These are phyloP conservation scores for Candida michaelii DNA, from an alignment of 805 yeast species.

Conservation along the genomic window DNA sequence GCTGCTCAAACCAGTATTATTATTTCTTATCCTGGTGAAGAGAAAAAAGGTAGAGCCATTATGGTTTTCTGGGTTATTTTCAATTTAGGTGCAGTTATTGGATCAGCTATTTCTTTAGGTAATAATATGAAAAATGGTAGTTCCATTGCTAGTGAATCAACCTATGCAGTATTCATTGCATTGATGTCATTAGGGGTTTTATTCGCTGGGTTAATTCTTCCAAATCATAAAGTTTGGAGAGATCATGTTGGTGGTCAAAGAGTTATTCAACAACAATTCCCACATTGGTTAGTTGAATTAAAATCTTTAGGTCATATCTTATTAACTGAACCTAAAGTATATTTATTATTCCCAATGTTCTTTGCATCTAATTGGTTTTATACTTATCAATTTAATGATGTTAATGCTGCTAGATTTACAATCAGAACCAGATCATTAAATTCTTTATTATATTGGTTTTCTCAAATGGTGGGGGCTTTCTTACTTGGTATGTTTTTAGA, in stretches of 20 bases:
- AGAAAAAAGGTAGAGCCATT: constrained; percentile 51
- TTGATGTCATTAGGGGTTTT: constrained; percentile 49
- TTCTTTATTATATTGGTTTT: constrained; percentile 58
- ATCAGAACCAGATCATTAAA: constrained; percentile 62
- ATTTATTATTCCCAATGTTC: constrained; percentile 59
- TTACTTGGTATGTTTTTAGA: constrained; percentile 51
- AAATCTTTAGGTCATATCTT: constrained; percentile 9
- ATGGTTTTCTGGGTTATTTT: constrained; percentile 61
- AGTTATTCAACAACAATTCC: constrained; percentile 46
- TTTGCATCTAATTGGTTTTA: constrained; percentile 66
- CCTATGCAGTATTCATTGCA: constrained; percentile 54
- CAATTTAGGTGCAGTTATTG: constrained; percentile 62
- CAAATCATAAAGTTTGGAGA: constrained; percentile 49
- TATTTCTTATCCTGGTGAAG: constrained; percentile 57
- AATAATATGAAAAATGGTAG: constrained; percentile 44
- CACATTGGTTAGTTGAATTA: constrained; percentile 47
- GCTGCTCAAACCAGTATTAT: constrained; percentile 59
- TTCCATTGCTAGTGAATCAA: constrained; percentile 45
- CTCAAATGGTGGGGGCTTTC: constrained; percentile 59
- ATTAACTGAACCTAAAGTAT: constrained; percentile 36
- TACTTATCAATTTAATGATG: constrained; percentile 62
- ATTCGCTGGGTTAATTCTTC: constrained; percentile 48
- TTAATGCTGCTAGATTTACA: constrained; percentile 55
- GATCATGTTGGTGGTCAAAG: constrained; percentile 44
- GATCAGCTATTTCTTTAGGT: constrained; percentile 57